Conservation (phyloP, 169 alveolate species). For the Cryptosporidium meleagridis region DNA sequence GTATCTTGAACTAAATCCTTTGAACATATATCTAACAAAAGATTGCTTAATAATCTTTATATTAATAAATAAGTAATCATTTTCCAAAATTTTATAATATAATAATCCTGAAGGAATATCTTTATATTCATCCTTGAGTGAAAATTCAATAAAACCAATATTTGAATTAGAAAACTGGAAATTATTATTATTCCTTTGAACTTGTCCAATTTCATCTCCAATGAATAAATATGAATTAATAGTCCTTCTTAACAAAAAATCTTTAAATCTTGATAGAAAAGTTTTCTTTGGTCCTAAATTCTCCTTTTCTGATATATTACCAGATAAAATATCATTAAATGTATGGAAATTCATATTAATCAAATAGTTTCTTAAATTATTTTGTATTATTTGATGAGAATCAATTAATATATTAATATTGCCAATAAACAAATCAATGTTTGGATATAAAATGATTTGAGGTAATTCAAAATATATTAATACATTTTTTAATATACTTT, state of each 20-base stretch:
- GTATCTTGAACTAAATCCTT: conserved; percentile 42
- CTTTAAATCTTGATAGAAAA: conserved; percentile 21
- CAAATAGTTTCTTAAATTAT: conserved; percentile 15
- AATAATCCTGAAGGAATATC: conserved; percentile 37
- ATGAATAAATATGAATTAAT: background rate
- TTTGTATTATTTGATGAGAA: conserved; percentile 20
- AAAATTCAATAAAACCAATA: background rate
- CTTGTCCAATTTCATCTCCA: background rate
- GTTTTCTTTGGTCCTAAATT: background rate
- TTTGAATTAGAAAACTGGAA: background rate
- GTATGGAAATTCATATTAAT: background rate
- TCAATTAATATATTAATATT: conserved; percentile 33
- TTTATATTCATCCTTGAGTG: background rate
- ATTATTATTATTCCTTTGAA: background rate
- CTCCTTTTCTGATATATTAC: conserved; percentile 12
- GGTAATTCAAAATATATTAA: conserved; percentile 50
- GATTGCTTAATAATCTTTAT: conserved; percentile 40
- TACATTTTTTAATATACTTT: conserved; percentile 14
- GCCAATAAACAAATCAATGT: conserved; percentile 60
- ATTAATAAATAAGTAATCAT: conserved; percentile 20
- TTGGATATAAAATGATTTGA: conserved; percentile 42
- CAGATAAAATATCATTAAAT: conserved; percentile 17
- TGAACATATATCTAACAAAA: conserved; percentile 40
- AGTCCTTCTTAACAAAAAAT: background rate
- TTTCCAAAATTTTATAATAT: conserved; percentile 22